A percentile compares a stretch with the other conserved stretches of the same genome.
Conservation (phyloP, 2,329 filamentous ascomycete genomes). For the Aspergillus sp. region DNA sequence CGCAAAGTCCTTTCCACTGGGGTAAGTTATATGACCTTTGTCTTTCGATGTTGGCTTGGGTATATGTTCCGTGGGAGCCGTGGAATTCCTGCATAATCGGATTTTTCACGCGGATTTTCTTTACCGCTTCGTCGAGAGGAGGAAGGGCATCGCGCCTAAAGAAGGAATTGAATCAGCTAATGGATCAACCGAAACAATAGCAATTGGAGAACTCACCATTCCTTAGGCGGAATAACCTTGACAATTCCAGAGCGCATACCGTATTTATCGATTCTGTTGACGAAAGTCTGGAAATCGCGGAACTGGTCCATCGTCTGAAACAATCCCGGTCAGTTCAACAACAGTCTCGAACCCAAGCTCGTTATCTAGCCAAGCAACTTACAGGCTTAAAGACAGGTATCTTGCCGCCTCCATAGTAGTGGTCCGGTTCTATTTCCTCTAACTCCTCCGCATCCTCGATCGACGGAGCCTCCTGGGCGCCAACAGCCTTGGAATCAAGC, state of each 20-base stretch:
- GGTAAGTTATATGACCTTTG: conserved; percentile 95
- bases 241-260: conserved; percentile 98
- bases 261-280: conserved; percentile 87
- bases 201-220: conserved; percentile 74
- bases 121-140: conserved; percentile 80
- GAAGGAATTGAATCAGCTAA: not conserved
- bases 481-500: conserved; percentile 36
- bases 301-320: conserved; percentile 85
- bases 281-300: conserved; percentile 87
- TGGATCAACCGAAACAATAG: not conserved
- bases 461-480: conserved; percentile 31
- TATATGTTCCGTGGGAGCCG: conserved; percentile 92
- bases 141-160: conserved; percentile 71
- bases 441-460: conserved; percentile 73
- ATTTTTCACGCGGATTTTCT: conserved; percentile 90
- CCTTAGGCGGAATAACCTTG: conserved; percentile 89
- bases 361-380: conserved; percentile 40
- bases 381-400: conserved; percentile 92
- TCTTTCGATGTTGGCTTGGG: conserved; percentile 95
- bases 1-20: conserved; percentile 91
- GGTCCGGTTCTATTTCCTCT: conserved; percentile 79
- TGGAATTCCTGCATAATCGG: conserved; percentile 99
- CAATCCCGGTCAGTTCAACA: conserved; percentile 14
- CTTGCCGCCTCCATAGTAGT: conserved; percentile 80
- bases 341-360: not conserved